Evolutionary conservation across 345 rosid genomes (phyloP), one percentile per base, ranked within the genome.

Genomic region (Psidium friedrichsthalianum): DNA sequence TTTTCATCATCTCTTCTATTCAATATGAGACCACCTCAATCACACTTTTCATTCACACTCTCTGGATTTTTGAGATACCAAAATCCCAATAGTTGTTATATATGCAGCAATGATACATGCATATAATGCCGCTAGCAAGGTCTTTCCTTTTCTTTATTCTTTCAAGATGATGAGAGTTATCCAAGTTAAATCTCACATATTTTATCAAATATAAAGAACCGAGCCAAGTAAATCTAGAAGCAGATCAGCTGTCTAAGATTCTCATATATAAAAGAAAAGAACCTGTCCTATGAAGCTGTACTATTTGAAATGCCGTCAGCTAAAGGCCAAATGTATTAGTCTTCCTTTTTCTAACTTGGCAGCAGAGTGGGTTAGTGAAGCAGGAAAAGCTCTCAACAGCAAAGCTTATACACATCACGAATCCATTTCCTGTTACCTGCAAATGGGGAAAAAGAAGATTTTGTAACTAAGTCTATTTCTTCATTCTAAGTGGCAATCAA

Each of bases 271-370:
- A 90, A 86, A 85, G 97, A 94, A 85, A 94, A 88, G 88, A 90
- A 91, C 47, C 88, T 95, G 78, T 90, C 96, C 84, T 92, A 44
- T 49, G 97, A 95, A 84, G 89, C 96, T 22, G 87, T 92, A 83
- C 94, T 92, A 91, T 94, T 90, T 91, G 98, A 96, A 90, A 94
- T 94, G 76, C 90, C 92, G 40, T 95, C 98, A 52, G 98, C 98
- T 74, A 94, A 92, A 93, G 96, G 76, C 51, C 47, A 59, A 82
- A 21, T 64, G 87, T 55, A 57, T 24, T 83, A 51, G 52, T 51
- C 56, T 64, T 83, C 2, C 78, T 52, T 51, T 85, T 87, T 36
- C 49, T 47, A 47, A 7, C 8, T 47, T 47, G 49, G 49, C 49
- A 47, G 49, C 9, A 47, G 49, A 8, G 49, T 47, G 49, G 6